Evolutionary conservation across 2,329 filamentous ascomycete species (phyloP), one percentile per base, ranked within the genome.

Genomic region (Aspergillus jensenii): DNA sequence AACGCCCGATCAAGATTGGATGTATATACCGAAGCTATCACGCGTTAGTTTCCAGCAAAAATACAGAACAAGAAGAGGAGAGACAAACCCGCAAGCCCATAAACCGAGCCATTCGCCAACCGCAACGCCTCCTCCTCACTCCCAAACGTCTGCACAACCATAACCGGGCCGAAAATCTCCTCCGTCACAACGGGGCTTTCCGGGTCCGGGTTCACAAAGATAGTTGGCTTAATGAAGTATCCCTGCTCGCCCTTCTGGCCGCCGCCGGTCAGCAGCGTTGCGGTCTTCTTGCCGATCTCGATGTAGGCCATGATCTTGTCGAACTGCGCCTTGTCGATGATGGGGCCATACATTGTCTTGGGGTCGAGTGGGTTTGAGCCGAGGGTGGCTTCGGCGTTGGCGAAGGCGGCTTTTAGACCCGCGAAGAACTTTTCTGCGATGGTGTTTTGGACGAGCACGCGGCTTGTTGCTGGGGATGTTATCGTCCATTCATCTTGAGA

Each of bases 401-500:
- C 27, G 19, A 60, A 63, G 21, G 49, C 40, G 2, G 44, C 39
- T n/a, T n/a, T n/a, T n/a, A n/a, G n/a, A n/a, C n/a, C n/a, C n/a
- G n/a, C n/a, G n/a, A n/a, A n/a, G n/a, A n/a, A n/a, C 14, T 59
- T 51, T 1, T 59, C 52, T 9, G 56, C 52, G 37, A 68, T 62
- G 4, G 48, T 35, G 46, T 65, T 61, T 14, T 68, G 67, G 0
- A 68, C 63, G 25, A 65, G 62, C 12, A 68, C 41, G 9, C 65
- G 65, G 17, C 58, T 60, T 17, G 62, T 61, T 33, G 67, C 67
- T 56, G n/a, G 12, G 41, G n/a, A 44, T 35, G 17, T 43, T 21
- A 31, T 31, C 27, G 1, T 31, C 8, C 6, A 8, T 27, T 27
- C 25, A 7, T 27, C 6, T 8, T 7, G 25, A 27, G 25, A 8